These are phyloP conservation scores for Geranium incanum DNA, from an alignment of 441 rosid species.

Conservation along the genomic window DNA sequence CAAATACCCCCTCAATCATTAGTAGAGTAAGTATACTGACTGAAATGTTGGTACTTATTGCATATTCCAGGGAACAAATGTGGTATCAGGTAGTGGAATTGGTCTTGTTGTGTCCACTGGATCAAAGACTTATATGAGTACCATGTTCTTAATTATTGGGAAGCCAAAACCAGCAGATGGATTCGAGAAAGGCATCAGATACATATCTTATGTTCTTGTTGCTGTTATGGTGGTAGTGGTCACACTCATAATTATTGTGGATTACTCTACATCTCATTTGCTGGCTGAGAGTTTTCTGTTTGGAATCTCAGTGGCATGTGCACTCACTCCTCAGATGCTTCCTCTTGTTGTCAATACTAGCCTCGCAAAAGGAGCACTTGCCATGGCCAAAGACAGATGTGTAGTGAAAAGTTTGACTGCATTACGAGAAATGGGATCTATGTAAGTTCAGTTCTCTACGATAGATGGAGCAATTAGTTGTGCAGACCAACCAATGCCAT, in stretches of 20 bases:
- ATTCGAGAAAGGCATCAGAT: slow-evolving; percentile 44
- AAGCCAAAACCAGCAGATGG: slow-evolving; percentile 51
- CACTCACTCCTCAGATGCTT: slow-evolving; percentile 76
- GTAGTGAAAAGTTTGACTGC: slow-evolving; percentile 60
- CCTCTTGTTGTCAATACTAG: slow-evolving; percentile 61
- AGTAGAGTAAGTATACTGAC: not conserved
- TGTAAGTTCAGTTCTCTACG: slow-evolving; percentile 33
- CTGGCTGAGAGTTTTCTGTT: slow-evolving; percentile 47
- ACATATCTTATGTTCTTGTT: slow-evolving; percentile 49
- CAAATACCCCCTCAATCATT: not conserved
- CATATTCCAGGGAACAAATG: slow-evolving; percentile 55
- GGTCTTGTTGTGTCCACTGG: slow-evolving; percentile 70
- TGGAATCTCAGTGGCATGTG: slow-evolving; percentile 66
- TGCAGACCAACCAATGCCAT: not conserved
- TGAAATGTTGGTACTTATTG: slow-evolving; percentile 3
- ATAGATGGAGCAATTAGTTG: not conserved
- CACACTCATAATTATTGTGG: slow-evolving; percentile 33
- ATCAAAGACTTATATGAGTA: slow-evolving; percentile 60
- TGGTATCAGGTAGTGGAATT: slow-evolving; percentile 66
- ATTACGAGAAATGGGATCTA: slow-evolving; percentile 66
- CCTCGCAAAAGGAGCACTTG: slow-evolving; percentile 73
- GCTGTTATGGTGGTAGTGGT: slow-evolving; percentile 54
- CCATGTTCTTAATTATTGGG: slow-evolving; percentile 50
- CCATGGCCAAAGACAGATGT: slow-evolving; percentile 70
- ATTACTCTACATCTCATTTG: slow-evolving; percentile 26